A percentile compares a stretch with the other conserved stretches of the same genome.
Evolutionary conservation across 2,329 filamentous ascomycete genomes (phyloP).

Genomic region (Albophoma yamanashiensis): DNA sequence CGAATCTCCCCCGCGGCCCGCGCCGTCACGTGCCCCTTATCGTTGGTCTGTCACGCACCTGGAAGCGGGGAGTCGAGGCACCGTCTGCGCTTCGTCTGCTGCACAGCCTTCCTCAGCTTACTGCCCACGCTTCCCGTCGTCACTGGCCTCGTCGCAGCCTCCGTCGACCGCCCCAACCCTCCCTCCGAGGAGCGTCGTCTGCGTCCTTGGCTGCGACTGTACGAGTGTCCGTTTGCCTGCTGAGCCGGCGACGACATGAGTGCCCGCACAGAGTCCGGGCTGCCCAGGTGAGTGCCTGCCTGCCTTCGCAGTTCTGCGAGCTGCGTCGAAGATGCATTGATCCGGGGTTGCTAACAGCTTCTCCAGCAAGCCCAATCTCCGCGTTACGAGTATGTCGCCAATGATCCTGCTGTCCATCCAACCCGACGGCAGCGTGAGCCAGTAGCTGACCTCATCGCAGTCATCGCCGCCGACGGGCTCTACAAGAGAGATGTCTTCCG

Average conservation of each 20-base stretch:
- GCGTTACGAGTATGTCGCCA: conserved; percentile 70
- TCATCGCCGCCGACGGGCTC: conserved; percentile 95
- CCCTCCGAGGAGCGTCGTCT: conserved; percentile 1
- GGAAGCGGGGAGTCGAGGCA: conserved; percentile 4
- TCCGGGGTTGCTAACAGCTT: conserved; percentile 16
- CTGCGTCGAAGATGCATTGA: neutral
- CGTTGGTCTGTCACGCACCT: neutral
- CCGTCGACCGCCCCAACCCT: neutral
- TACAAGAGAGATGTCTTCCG: conserved; percentile 99
- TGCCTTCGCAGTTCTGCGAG: neutral
- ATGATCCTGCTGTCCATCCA: conserved; percentile 1
- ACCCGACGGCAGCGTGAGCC: conserved; percentile 4
- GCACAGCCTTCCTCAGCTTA: conserved; percentile 7
- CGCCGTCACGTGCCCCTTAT: conserved; percentile 2
- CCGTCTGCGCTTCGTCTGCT: conserved; percentile 1
- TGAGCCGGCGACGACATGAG: conserved; percentile 9
- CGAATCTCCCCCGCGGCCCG: neutral
- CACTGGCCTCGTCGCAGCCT: neutral
- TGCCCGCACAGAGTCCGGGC: conserved; percentile 25
- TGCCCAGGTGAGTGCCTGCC: conserved; percentile 20
- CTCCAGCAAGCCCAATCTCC: conserved; percentile 69
- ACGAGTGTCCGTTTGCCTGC: neutral
- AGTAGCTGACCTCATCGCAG: conserved; percentile 40
- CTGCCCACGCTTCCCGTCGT: neutral
- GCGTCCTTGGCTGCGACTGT: conserved; percentile 6